Evolutionary conservation across 2,329 filamentous ascomycete species (phyloP), one percentile per base, ranked within the genome.

Genomic region (Bisporella sp.): DNA sequence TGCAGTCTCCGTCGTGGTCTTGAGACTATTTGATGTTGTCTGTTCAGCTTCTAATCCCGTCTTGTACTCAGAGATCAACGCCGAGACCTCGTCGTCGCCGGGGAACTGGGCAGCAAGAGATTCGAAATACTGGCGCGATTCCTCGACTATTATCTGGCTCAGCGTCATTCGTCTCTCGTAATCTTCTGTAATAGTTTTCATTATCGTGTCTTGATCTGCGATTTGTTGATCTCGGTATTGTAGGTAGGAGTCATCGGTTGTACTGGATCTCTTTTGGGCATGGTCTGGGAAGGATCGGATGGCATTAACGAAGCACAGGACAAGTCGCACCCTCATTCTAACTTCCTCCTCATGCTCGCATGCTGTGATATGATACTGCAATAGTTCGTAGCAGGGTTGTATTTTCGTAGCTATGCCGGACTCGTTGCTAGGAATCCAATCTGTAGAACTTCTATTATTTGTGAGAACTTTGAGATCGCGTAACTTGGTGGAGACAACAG

Each of bases 251-350:
- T 42, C 41, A 42, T 42, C 41, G 41, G 41, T 42, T 42, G 41
- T 42, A 42, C 41, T 42, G 41, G 41, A 42, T 42, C 41, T 42
- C 41, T 42, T 42, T 42, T 42, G 41, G 41, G 41, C 4, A 4
- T 2, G 29, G 41, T 29, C 41, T 42, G 41, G 21, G 41, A 42
- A 42, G 41, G 41, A 42, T 42, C 41, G 41, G 41, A 42, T 42
- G 41, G 41, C 41, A 42, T 42, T 42, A 42, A 42, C 41, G 41
- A 42, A 42, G 41, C 41, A 42, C 41, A 42, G 41, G 41, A 42
- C 41, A 42, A 42, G 41, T 42, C 41, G 41, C 41, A 42, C 41
- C 4, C 41, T 42, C 41, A 42, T 42, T 42, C 41, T 42, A 42
- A 42, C 41, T 42, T 42, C 41, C 41, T n/a, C 41, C 41, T 42